Conservation (phyloP, 1,284 basidiomycete genomes). For the Cryptococcus sp. region DNA sequence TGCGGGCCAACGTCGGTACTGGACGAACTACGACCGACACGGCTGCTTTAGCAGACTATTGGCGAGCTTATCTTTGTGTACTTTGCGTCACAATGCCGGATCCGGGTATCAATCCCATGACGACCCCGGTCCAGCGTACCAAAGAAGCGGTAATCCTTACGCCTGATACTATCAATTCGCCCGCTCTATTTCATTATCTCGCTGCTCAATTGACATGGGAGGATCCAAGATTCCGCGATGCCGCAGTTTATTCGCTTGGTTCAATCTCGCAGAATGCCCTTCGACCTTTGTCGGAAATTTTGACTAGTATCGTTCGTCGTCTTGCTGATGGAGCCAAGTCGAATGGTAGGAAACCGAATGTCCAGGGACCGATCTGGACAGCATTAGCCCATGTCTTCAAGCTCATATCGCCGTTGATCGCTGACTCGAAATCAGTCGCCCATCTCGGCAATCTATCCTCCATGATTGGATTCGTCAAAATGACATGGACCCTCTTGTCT, state of each 20-base stretch:
- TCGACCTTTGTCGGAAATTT: conserved; percentile 74
- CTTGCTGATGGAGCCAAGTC: conserved; percentile 55
- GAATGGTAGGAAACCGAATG: conserved; percentile 51
- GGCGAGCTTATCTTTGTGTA: conserved; percentile 80
- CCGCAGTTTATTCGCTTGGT: conserved; percentile 81
- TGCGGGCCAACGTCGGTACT: conserved; percentile 13
- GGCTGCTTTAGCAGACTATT: conserved; percentile 68
- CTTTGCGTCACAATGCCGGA: conserved; percentile 63
- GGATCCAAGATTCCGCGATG: conserved; percentile 74
- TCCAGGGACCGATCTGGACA: conserved; percentile 77
- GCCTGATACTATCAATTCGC: conserved; percentile 51
- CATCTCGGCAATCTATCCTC: conserved; percentile 66
- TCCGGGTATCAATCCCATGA: conserved; percentile 52
- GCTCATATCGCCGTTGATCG: conserved; percentile 73
- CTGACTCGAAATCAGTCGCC: conserved; percentile 64
- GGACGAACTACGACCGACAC: conserved; percentile 54
- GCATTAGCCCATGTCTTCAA: conserved; percentile 87
- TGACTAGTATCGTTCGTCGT: conserved; percentile 73
- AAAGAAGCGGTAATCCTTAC: conserved; percentile 50
- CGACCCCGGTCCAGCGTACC: conserved; percentile 51
- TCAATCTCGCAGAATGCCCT: conserved; percentile 74
- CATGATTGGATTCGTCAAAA: conserved; percentile 79
- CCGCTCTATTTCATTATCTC: conserved; percentile 77
- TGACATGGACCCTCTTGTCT: conserved; percentile 71
- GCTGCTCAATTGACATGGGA: conserved; percentile 84